phyloP scores from a whole-genome alignment of 306 rosid genomes.

The Rubus parviflorus region DNA sequence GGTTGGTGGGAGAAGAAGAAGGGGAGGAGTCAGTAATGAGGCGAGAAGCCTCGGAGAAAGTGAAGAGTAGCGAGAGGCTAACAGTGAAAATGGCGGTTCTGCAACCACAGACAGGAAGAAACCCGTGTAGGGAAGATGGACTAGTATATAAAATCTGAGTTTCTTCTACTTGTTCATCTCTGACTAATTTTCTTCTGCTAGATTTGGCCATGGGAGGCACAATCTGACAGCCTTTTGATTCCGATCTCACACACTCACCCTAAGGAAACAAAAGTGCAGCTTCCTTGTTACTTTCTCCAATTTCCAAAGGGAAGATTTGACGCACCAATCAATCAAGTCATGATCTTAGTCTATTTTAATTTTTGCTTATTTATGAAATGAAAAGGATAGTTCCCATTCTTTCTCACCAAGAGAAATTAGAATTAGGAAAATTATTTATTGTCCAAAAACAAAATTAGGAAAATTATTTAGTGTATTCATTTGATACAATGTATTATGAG shows the following conservation, averaged over 20 bases:
- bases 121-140: slow-evolving; percentile 12
- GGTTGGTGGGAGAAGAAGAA: not conserved
- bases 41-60: slow-evolving; percentile 28
- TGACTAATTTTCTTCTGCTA: slow-evolving; percentile 4
- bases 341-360: not conserved
- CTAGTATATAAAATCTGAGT: not conserved
- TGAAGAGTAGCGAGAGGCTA: not conserved
- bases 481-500: not conserved
- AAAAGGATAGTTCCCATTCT: not conserved
- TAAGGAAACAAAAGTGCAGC: not conserved
- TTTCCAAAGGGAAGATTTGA: not conserved
- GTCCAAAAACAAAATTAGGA: not conserved
- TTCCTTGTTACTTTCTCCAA: slow-evolving; percentile 1
- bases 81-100: slow-evolving; percentile 6
- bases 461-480: not conserved
- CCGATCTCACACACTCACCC: not conserved
- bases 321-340: not conserved
- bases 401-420: not conserved
- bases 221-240: slow-evolving; percentile 1
- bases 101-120: not conserved
- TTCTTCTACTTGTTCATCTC: not conserved
- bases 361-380: slow-evolving; percentile 1
- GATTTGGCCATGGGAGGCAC: slow-evolving; percentile 15
- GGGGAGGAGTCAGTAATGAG: not conserved
- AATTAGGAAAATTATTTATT: not conserved